phyloP scores from a whole-genome alignment of 177 flowering plant species.

The Tripterygium wilfordii region DNA sequence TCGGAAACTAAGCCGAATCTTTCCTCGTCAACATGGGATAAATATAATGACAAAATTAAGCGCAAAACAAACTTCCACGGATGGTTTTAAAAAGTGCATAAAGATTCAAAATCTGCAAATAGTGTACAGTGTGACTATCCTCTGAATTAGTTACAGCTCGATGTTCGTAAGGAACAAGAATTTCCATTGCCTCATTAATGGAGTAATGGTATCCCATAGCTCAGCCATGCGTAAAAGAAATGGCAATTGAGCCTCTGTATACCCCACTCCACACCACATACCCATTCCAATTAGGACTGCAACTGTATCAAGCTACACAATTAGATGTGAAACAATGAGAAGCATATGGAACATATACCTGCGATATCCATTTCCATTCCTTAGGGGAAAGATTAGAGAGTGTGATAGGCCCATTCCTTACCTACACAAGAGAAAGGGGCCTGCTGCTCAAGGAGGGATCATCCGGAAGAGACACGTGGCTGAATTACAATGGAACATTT shows the following conservation, averaged over 20 bases:
- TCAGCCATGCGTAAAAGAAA: slow-evolving; percentile 24
- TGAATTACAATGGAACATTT: no score
- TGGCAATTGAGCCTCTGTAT: slow-evolving; percentile 24
- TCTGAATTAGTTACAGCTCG: slow-evolving; percentile 4
- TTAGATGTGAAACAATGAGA: slow-evolving; percentile 8
- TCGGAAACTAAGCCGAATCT: no score
- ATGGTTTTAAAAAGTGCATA: slow-evolving; percentile 8
- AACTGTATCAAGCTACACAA: slow-evolving; percentile 13
- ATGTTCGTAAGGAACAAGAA: slow-evolving; percentile 12
- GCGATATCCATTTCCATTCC: slow-evolving; percentile 10
- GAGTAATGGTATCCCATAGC: slow-evolving; percentile 14
- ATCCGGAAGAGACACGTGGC: no score
- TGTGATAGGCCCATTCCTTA: no score
- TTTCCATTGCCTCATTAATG: slow-evolving; percentile 16
- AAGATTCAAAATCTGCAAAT: slow-evolving; percentile 17
- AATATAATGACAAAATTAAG: slow-evolving; percentile 4
- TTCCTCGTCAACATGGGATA: no score
- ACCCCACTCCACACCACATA: slow-evolving; percentile 2
- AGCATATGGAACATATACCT: slow-evolving; percentile 26
- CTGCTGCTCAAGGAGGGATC: no score
- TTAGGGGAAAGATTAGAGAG: no score
- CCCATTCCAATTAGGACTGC: slow-evolving; percentile 18
- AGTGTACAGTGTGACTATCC: slow-evolving; percentile 14
- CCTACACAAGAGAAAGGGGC: no score
- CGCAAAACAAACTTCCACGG: slow-evolving; percentile 4